Evolutionary conservation across 352 stramenopile genomes (phyloP), one percentile per base, ranked within the genome.

Genomic region (Elongisporangium undulatum): DNA sequence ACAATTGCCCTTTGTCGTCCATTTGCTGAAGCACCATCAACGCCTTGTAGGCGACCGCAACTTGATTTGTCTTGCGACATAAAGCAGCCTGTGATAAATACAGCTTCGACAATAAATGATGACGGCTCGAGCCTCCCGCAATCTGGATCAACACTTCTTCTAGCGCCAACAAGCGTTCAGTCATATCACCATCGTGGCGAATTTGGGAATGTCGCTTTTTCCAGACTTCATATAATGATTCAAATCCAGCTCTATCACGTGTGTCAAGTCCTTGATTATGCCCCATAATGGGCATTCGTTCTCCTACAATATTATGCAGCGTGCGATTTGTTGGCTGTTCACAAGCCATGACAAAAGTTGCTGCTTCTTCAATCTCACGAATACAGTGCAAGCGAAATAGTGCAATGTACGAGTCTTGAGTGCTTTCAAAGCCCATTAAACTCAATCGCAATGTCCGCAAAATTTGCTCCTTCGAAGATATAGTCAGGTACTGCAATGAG

Each of bases 351-450:
- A 63, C 45, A 49, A 51, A 22, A 26, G 20, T 10, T 20, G 66
- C 69, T 19, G 79, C 39, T 60, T 83, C 72, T 71, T 90, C 77
- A 64, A 93, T 79, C 56, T 89, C 69, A 10, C 70, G 71, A 49
- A 93, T 82, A 12, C 63, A 77, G 23, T 91, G 77, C 38, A 92
- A 61, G 59, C 72, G 67, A 48, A 82, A 56, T 17, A 94, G 55
- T 16, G 81, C 79, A 9, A 59, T 59, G 48, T 85, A 76, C 1
- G 71, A 89, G 12, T 92, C 79, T 22, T 75, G 83, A 1, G 79
- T 85, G 49, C 69, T 85, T 51, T 94, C 85, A 45, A 90, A 77
- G 1, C 82, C 87, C 23, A 77, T 73, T 21, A 92, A 62, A 59
- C 82, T 87, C 26, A 88, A 55, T 49, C 83, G 82, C 6, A 87